These are phyloP conservation scores for Phytophthora fragariaefolia DNA, from an alignment of 352 stramenopile species.

Conservation along the genomic window DNA sequence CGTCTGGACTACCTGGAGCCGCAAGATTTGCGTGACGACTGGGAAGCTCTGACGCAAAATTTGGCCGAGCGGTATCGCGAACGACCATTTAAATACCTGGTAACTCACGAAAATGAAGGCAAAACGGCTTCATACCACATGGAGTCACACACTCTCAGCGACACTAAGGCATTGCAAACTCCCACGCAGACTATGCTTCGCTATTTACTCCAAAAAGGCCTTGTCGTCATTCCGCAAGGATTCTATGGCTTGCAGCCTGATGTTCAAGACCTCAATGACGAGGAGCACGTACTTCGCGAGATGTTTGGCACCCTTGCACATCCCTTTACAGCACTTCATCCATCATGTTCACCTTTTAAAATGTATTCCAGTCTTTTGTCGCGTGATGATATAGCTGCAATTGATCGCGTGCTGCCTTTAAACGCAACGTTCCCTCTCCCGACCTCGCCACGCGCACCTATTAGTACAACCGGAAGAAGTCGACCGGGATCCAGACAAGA, in stretches of 20 bases:
- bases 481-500: slow-evolving; percentile 38
- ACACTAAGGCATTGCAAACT: slow-evolving; percentile 45
- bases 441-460: slow-evolving; percentile 20
- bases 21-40: slow-evolving; percentile 26
- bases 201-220: slow-evolving; percentile 60
- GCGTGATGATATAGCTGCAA: slow-evolving; percentile 41
- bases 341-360: slow-evolving; percentile 51
- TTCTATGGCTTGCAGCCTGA: slow-evolving; percentile 21
- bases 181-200: slow-evolving; percentile 47
- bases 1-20: slow-evolving; percentile 29
- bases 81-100: slow-evolving; percentile 45
- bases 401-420: slow-evolving; percentile 49
- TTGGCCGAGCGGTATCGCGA: slow-evolving; percentile 45
- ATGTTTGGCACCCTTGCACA: slow-evolving; percentile 56
- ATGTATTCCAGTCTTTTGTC: slow-evolving; percentile 58
- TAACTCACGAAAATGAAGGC: slow-evolving; percentile 54
- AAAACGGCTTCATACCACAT: slow-evolving; percentile 39
- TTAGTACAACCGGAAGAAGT: slow-evolving; percentile 32
- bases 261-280: slow-evolving; percentile 16
- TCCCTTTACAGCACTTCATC: slow-evolving; percentile 46
- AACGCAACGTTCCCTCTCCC: slow-evolving; percentile 18
- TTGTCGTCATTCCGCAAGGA: slow-evolving; percentile 50
- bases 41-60: slow-evolving; percentile 33
- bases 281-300: slow-evolving; percentile 29
- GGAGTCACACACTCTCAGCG: slow-evolving; percentile 29